Percentiles rank a stretch among this genome's conserved stretches.
Conservation (phyloP, 768 basidiomycete genomes). For the Calocera viscosa region DNA sequence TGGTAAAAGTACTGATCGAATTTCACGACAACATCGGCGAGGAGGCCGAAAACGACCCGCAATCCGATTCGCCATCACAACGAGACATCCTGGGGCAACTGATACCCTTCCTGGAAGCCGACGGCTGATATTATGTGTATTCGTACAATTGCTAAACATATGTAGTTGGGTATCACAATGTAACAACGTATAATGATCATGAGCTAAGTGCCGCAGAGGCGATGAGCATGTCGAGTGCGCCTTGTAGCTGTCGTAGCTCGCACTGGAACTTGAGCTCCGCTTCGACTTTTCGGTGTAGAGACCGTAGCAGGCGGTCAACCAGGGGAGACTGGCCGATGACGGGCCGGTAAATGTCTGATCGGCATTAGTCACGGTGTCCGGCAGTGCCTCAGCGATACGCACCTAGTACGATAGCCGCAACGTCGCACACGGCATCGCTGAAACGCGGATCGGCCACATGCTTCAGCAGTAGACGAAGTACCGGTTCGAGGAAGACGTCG, state of each 20-base stretch:
- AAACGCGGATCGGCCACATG: constrained; percentile 84
- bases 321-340: constrained; percentile 90
- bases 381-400: constrained; percentile 10
- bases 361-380: background rate
- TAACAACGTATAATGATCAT: background rate
- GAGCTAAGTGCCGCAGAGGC: constrained; percentile 36
- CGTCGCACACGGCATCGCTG: constrained; percentile 74
- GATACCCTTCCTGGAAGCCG: constrained; percentile 45
- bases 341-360: constrained; percentile 75
- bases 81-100: constrained; percentile 57
- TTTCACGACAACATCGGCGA: constrained; percentile 65
- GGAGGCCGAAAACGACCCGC: constrained; percentile 29
- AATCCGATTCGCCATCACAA: constrained; percentile 38
- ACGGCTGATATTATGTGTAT: constrained; percentile 21
- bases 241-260: constrained; percentile 68
- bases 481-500: constrained; percentile 83
- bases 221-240: constrained; percentile 84
- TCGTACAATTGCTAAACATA: constrained; percentile 12
- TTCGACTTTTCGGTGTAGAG: constrained; percentile 69
- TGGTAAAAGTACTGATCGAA: constrained; percentile 57
- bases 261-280: constrained; percentile 80
- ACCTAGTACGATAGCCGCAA: constrained; percentile 76
- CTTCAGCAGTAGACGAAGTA: constrained; percentile 74
- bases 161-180: constrained; percentile 12
- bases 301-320: constrained; percentile 74